These are phyloP conservation scores for Hordeum marinum DNA, from an alignment of 176 grass and related monocot species.

Conservation along the genomic window DNA sequence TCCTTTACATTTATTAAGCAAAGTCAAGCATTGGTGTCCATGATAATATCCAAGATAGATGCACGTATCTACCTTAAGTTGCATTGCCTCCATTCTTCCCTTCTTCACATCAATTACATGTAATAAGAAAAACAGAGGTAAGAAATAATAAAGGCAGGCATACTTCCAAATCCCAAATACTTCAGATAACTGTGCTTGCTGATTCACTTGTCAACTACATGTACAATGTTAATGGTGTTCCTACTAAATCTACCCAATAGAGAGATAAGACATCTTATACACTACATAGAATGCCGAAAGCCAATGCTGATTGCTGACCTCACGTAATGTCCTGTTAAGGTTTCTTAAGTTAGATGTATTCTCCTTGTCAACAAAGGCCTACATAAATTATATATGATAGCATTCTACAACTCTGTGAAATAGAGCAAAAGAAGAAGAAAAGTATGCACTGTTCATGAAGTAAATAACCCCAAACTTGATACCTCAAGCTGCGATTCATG, in stretches of 20 bases:
- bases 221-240: not conserved
- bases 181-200: not conserved
- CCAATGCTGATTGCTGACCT: conserved; percentile 35
- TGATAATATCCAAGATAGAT: not conserved
- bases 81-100: conserved; percentile 27
- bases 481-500: not conserved
- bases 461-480: not conserved
- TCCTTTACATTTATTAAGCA: conserved; percentile 5
- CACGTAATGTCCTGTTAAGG: conserved; percentile 31
- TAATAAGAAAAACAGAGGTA: conserved; percentile 12
- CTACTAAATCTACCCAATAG: conserved; percentile 9
- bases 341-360: conserved; percentile 31
- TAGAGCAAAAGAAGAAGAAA: not conserved
- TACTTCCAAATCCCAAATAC: not conserved
- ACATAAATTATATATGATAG: conserved; percentile 10
- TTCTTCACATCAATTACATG: conserved; percentile 44
- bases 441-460: not conserved
- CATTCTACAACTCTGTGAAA: not conserved
- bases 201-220: not conserved
- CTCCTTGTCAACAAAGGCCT: conserved; percentile 37
- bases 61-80: conserved; percentile 34
- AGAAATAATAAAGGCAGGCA: not conserved
- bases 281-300: not conserved
- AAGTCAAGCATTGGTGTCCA: not conserved
- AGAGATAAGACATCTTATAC: not conserved